Conservation (phyloP, 129 eudicot genomes). For the Deinandra increscens region DNA sequence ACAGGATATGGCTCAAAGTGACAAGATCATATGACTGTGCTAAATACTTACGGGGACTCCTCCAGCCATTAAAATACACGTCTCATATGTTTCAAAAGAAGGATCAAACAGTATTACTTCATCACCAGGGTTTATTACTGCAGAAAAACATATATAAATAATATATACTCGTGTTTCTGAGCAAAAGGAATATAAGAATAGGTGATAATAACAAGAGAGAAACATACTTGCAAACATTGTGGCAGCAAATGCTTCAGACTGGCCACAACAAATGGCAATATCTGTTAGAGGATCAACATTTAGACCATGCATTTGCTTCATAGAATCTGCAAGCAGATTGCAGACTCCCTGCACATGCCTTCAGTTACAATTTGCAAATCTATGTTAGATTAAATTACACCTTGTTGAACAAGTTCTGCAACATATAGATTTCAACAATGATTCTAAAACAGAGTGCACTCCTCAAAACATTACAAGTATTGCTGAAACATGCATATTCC, state of each 20-base stretch:
- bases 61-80: conserved; percentile 86
- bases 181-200: neutral
- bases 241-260: conserved; percentile 95
- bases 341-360: conserved; percentile 96
- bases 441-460: conserved; percentile 1
- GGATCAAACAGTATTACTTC: conserved; percentile 94
- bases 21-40: conserved; percentile 4
- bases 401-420: neutral
- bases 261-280: conserved; percentile 90
- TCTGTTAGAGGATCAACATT: conserved; percentile 74
- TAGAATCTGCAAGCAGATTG: conserved; percentile 50
- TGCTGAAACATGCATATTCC: neutral
- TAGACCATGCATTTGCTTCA: conserved; percentile 70
- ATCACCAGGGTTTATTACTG: conserved; percentile 93
- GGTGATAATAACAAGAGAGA: conserved; percentile 9
- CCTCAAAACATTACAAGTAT: neutral
- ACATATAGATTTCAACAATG: neutral
- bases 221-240: conserved; percentile 82
- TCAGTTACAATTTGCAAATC: conserved; percentile 14
- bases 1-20: neutral
- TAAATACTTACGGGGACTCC: conserved; percentile 80
- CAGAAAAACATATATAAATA: conserved; percentile 1
- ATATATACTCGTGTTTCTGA: neutral
- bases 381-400: conserved; percentile 14
- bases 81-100: conserved; percentile 71